These are phyloP conservation scores for Strobilomyces dryophilus DNA, from an alignment of 768 basidiomycete species.

Conservation along the genomic window DNA sequence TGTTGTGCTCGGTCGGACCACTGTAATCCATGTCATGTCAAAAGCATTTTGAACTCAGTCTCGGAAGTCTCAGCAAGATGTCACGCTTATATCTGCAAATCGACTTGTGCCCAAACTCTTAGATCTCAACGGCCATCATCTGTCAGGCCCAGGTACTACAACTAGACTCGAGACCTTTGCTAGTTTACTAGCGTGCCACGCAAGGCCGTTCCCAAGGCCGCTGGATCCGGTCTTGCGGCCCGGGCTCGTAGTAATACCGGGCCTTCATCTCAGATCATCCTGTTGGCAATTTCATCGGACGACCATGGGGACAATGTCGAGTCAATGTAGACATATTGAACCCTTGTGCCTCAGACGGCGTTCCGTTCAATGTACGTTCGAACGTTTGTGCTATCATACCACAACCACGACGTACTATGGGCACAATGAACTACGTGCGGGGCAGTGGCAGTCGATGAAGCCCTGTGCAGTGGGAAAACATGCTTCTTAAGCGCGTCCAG, in stretches of 20 bases:
- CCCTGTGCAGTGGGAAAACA: not conserved
- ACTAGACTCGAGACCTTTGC: not conserved
- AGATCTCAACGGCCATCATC: not conserved
- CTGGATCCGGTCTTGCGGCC: not conserved
- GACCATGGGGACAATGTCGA: not conserved
- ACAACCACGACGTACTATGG: not conserved
- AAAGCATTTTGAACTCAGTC: not conserved
- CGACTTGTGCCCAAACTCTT: too few species aligned
- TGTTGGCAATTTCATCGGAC: not conserved
- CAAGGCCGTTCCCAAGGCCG: not conserved
- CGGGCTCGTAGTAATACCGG: not conserved
- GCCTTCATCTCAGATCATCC: not conserved
- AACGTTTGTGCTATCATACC: not conserved
- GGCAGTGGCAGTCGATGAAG: constrained; percentile 1
- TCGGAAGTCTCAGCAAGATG: not conserved
- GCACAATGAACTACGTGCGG: not conserved
- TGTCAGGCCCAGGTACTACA: not conserved
- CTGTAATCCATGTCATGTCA: not conserved
- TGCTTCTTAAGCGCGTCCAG: not conserved
- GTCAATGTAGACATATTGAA: not conserved
- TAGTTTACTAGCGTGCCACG: not conserved
- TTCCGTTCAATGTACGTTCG: not conserved
- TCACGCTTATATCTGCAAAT: not conserved
- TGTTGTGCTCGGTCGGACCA: constrained; percentile 18
- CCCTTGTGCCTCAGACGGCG: not conserved